Evolutionary conservation across 257 asterid genomes (phyloP).

Genomic region (Plantago ovata): DNA sequence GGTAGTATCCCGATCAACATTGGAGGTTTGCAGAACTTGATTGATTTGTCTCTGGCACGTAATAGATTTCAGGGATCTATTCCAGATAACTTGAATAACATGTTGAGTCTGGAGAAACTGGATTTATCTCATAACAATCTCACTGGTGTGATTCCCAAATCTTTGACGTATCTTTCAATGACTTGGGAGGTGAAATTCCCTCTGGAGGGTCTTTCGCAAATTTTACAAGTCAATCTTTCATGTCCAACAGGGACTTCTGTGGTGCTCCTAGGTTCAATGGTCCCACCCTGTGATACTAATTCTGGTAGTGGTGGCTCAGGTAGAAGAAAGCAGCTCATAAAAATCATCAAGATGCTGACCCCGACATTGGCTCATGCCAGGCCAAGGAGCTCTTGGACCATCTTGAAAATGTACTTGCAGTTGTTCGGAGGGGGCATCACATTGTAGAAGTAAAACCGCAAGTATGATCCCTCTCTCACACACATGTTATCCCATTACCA

Average conservation of each 20-base stretch:
- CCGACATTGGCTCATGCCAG: constrained; percentile 88
- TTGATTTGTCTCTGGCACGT: constrained; percentile 17
- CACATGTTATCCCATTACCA: neutral
- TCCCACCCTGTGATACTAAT: constrained; percentile 21
- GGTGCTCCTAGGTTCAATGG: constrained; percentile 24
- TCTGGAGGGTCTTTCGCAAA: constrained; percentile 24
- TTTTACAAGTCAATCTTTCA: constrained; percentile 21
- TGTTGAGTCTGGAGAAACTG: constrained; percentile 22
- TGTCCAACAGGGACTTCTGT: constrained; percentile 24
- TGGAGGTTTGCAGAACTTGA: constrained; percentile 10
- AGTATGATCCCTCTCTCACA: constrained; percentile 34
- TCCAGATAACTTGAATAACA: constrained; percentile 12
- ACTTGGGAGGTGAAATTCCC: constrained; percentile 27
- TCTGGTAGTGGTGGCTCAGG: neutral
- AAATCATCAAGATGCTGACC: constrained; percentile 48
- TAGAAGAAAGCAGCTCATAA: neutral
- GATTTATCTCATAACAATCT: constrained; percentile 32
- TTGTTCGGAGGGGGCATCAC: constrained; percentile 83
- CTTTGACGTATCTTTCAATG: constrained; percentile 30
- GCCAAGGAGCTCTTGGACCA: constrained; percentile 78
- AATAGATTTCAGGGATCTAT: constrained; percentile 26
- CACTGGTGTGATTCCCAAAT: constrained; percentile 28
- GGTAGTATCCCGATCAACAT: constrained; percentile 19
- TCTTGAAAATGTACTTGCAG: constrained; percentile 85
- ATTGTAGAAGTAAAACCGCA: constrained; percentile 99